Evolutionary conservation across 163 green algal genomes (phyloP).

Genomic region (Prototheca wickerhamii): DNA sequence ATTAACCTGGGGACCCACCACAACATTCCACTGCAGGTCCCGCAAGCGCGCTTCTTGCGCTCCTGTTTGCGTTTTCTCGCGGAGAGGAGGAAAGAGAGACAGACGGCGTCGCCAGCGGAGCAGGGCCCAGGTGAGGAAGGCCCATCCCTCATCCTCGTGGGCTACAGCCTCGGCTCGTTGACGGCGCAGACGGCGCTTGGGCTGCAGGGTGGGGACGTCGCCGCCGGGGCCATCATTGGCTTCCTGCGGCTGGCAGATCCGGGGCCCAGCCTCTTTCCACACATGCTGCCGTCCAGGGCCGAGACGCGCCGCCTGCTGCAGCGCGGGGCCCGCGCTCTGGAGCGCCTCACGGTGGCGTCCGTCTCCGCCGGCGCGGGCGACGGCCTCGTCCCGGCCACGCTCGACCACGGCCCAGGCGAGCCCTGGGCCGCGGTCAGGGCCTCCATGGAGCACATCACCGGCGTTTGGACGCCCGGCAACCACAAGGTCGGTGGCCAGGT

Average conservation of each 20-base stretch:
- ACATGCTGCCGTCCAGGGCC: constrained; percentile 3
- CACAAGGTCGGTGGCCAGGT: constrained; percentile 11
- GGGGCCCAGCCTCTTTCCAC: not conserved
- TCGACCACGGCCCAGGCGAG: not conserved
- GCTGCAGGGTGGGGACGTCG: not conserved
- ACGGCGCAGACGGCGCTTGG: constrained; percentile 5
- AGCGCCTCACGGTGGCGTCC: not conserved
- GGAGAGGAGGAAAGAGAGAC: constrained; percentile 8
- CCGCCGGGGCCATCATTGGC: not conserved
- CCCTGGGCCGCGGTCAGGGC: not conserved
- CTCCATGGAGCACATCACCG: constrained; percentile 23
- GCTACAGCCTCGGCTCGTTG: constrained; percentile 28
- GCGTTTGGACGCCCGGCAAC: constrained; percentile 13
- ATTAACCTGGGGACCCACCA: no score
- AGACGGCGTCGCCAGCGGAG: not conserved
- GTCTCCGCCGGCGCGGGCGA: constrained; percentile 11
- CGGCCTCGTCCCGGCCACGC: constrained; percentile 11
- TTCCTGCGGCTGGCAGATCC: not conserved
- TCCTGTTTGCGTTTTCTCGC: no score
- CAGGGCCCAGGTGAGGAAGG: not conserved
- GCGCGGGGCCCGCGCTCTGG: not conserved
- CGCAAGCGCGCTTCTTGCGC: no score
- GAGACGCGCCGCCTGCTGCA: not conserved
- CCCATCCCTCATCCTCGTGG: constrained; percentile 20
- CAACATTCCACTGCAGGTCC: no score